Evolutionary conservation across 352 stramenopile genomes (phyloP).

Genomic region (Aphanomyces cochlioides): DNA sequence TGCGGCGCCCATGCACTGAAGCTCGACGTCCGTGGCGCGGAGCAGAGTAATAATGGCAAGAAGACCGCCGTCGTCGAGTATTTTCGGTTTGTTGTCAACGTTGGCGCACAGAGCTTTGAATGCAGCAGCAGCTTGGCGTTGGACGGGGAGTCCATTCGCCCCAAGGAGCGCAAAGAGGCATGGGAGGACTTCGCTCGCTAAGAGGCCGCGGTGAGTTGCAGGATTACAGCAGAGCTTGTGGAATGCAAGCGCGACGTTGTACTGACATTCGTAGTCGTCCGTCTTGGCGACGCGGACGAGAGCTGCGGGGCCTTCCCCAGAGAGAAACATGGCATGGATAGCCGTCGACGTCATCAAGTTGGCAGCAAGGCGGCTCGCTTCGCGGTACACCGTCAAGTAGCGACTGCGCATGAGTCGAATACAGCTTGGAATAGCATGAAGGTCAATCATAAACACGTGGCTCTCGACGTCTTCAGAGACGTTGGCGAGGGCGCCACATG

Average conservation of each 20-base stretch:
- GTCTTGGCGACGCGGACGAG: conserved; percentile 85
- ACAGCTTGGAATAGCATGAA: conserved; percentile 83
- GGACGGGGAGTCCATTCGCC: conserved; percentile 66
- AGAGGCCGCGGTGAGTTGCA: conserved; percentile 58
- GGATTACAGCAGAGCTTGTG: conserved; percentile 85
- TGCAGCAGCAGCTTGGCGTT: conserved; percentile 86
- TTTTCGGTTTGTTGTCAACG: conserved; percentile 85
- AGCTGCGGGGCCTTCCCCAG: conserved; percentile 79
- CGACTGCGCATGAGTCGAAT: conserved; percentile 85
- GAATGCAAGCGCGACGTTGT: conserved; percentile 83
- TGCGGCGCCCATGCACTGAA: conserved; percentile 86
- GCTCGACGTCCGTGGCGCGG: conserved; percentile 61
- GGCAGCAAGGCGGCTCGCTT: conserved; percentile 84
- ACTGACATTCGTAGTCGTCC: conserved; percentile 89
- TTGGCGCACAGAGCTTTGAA: conserved; percentile 90
- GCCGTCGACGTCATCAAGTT: conserved; percentile 86
- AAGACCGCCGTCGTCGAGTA: conserved; percentile 86
- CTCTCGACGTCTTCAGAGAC: conserved; percentile 80
- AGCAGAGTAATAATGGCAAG: conserved; percentile 79
- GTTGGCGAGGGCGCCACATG: conserved; percentile 89
- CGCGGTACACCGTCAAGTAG: conserved; percentile 88
- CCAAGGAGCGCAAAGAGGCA: conserved; percentile 72
- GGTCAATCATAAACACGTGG: conserved; percentile 80
- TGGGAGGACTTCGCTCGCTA: conserved; percentile 53
- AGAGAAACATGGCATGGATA: conserved; percentile 76